These are phyloP conservation scores for Sporisorium reilianum DNA, from an alignment of 1,284 basidiomycete genomes.

Conservation along the genomic window DNA sequence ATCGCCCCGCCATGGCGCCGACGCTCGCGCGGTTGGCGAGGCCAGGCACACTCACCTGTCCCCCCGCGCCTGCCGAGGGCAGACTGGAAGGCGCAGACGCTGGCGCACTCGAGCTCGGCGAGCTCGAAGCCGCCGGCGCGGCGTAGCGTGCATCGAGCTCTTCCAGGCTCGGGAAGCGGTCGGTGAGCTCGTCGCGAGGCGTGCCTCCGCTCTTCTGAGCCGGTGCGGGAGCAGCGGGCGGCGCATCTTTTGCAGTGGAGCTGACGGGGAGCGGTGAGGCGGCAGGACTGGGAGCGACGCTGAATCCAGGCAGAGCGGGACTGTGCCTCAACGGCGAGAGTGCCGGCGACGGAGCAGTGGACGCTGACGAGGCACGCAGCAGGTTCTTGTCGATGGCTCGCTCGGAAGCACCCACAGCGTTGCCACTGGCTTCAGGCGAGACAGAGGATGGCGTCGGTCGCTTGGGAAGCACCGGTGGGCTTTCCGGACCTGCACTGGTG, in stretches of 20 bases:
- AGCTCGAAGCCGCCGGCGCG: slow-evolving; percentile 1
- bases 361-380: slow-evolving; percentile 31
- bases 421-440: slow-evolving; percentile 22
- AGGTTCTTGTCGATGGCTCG: slow-evolving; percentile 33
- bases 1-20: slow-evolving; percentile 52
- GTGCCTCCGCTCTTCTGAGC: slow-evolving; percentile 3
- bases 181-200: slow-evolving; percentile 37
- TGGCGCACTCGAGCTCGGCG: slow-evolving; percentile 7
- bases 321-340: slow-evolving; percentile 48
- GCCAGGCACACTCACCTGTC: slow-evolving; percentile 31
- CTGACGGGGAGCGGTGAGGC: slow-evolving; percentile 28
- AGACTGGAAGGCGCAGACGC: slow-evolving; percentile 12
- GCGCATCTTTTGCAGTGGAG: slow-evolving; percentile 4
- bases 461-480: slow-evolving; percentile 26
- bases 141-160: slow-evolving; percentile 55
- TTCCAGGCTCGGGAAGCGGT: slow-evolving; percentile 56
- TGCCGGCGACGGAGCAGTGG: slow-evolving; percentile 29
- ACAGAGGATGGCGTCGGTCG: slow-evolving; percentile 22
- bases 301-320: slow-evolving; percentile 57
- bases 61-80: slow-evolving; percentile 5
- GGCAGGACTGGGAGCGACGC: slow-evolving; percentile 25
- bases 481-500: slow-evolving; percentile 3
- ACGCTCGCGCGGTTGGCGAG: slow-evolving; percentile 48
- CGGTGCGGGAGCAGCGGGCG: slow-evolving; percentile 3
- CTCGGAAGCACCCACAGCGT: slow-evolving; percentile 8